Percentiles rank a stretch among this genome's conserved stretches.
These are phyloP conservation scores for Dipteronia dyeriana DNA, from an alignment of 345 rosid genomes.

Conservation along the genomic window DNA sequence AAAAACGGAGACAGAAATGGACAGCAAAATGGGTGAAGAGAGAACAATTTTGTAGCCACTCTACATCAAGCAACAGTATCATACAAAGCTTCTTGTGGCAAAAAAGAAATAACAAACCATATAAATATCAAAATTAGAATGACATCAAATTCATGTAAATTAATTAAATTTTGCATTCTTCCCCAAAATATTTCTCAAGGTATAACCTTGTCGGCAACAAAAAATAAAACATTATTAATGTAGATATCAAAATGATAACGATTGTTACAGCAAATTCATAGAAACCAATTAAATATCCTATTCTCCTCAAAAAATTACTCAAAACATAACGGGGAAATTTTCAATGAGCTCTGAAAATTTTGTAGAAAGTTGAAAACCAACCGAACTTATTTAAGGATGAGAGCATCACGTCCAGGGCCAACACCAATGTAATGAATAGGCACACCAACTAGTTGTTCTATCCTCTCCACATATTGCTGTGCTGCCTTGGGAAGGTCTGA, in stretches of 20 bases:
- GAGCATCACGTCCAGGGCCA: slow-evolving; percentile 95
- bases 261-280: no score
- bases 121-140: no score
- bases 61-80: no score
- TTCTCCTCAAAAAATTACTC: no score
- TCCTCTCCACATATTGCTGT: slow-evolving; percentile 74
- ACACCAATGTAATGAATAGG: slow-evolving; percentile 86
- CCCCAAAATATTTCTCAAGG: background rate
- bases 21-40: no score
- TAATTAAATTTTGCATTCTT: background rate
- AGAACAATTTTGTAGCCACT: no score
- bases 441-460: slow-evolving; percentile 85
- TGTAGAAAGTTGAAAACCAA: background rate
- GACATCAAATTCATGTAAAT: background rate
- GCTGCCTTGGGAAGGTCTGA: slow-evolving; percentile 88
- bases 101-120: background rate
- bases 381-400: slow-evolving; percentile 60
- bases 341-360: background rate
- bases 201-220: background rate
- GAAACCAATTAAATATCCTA: no score
- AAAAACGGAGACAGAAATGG: no score
- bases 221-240: background rate
- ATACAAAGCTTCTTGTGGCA: no score
- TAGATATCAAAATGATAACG: no score
- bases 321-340: no score